A percentile compares a stretch with the other conserved stretches of the same genome.
Evolutionary conservation across 306 rosid species (phyloP).

Genomic region (Glycyrrhiza uralensis): DNA sequence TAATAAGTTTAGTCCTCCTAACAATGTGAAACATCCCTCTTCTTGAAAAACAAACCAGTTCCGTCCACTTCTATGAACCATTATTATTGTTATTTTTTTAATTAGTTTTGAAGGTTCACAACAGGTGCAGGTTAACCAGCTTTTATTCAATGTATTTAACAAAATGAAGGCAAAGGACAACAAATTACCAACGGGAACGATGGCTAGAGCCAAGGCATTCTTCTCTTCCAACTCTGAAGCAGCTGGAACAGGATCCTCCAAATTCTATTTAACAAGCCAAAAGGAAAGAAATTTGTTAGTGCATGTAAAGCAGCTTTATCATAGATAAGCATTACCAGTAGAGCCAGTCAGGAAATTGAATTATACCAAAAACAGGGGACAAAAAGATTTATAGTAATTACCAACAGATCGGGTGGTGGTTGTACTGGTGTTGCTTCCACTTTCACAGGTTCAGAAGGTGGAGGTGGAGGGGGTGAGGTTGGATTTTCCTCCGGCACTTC

Average conservation of each 20-base stretch:
- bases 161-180: conserved; percentile 26
- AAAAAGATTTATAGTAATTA: conserved; percentile 27
- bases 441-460: conserved; percentile 77
- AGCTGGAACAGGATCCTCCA: conserved; percentile 81
- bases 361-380: conserved; percentile 1
- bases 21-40: conserved; percentile 13
- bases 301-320: background rate
- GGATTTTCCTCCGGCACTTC: conserved; percentile 55
- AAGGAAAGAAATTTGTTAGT: background rate
- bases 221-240: conserved; percentile 82
- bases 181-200: conserved; percentile 72
- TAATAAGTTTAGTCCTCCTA: background rate
- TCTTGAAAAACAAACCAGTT: conserved; percentile 24
- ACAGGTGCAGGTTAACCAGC: background rate
- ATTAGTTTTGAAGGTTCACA: background rate
- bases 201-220: conserved; percentile 92
- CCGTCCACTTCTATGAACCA: background rate
- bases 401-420: conserved; percentile 92
- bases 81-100: background rate
- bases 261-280: conserved; percentile 48
- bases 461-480: conserved; percentile 52
- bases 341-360: background rate
- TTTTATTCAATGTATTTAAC: background rate
- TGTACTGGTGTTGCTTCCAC: conserved; percentile 68
- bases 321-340: background rate